These are phyloP conservation scores for Ambrosia artemisiifolia DNA, from an alignment of 129 eudicot species.

Conservation along the genomic window DNA sequence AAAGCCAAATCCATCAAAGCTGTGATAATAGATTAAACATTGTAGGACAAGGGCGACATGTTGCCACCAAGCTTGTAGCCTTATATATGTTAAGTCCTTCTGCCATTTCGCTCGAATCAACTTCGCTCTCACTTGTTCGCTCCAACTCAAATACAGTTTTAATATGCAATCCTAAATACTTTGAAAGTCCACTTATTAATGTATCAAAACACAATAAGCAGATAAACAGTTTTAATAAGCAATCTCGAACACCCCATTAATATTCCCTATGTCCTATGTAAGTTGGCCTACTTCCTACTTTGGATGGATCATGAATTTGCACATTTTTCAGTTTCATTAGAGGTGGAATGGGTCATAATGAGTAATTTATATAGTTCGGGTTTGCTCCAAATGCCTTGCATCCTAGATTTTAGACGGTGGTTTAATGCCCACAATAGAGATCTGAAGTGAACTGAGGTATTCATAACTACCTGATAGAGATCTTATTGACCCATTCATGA, in stretches of 20 bases:
- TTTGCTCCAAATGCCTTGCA: not conserved
- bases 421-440: no score
- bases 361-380: not conserved
- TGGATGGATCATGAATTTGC: not conserved
- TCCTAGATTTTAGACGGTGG: no score
- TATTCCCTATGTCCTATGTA: not conserved
- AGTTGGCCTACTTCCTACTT: not conserved
- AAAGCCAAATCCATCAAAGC: no score
- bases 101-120: constrained; percentile 34
- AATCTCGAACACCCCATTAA: no score
- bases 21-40: no score
- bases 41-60: no score
- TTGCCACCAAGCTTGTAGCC: no score
- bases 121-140: constrained; percentile 14
- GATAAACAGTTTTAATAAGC: no score
- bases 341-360: not conserved
- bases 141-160: constrained; percentile 36
- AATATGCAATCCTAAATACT: not conserved
- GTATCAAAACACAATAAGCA: no score
- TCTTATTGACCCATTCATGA: not conserved
- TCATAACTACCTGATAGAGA: not conserved
- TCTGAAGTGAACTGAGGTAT: no score
- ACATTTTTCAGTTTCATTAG: not conserved
- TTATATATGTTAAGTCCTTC: constrained; percentile 24
- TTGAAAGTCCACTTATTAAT: not conserved